Evolutionary conservation across 139 green algal species (phyloP).

Genomic region (Astrephomene gubernaculifera): DNA sequence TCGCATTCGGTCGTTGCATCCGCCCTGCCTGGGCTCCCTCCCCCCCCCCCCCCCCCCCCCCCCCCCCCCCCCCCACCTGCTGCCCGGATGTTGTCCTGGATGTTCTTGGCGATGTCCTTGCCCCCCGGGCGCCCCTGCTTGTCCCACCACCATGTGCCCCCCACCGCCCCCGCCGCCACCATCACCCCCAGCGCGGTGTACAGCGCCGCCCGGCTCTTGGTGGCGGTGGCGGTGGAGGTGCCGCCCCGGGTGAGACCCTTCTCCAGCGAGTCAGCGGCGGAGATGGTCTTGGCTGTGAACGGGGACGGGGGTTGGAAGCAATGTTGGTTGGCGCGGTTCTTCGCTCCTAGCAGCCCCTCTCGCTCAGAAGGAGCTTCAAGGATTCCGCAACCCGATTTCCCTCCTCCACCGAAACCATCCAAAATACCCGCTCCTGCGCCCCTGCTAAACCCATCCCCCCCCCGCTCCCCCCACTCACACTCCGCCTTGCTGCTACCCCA

Average conservation of each 20-base stretch:
- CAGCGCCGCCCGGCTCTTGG: neutral
- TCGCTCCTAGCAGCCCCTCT: no score
- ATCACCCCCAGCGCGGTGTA: slow-evolving; percentile 19
- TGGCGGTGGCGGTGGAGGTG: neutral
- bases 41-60: neutral
- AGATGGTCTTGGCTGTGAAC: slow-evolving; percentile 29
- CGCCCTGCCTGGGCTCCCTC: no score
- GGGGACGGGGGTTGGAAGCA: neutral
- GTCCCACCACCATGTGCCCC: slow-evolving; percentile 37
- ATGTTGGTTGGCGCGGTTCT: neutral
- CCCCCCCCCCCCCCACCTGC: slow-evolving; percentile 1
- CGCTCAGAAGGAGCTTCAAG: no score
- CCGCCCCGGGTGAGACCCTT: neutral
- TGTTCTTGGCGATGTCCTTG: slow-evolving; percentile 41
- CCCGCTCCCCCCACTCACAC: slow-evolving; percentile 1
- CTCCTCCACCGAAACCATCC: no score
- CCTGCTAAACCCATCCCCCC: no score
- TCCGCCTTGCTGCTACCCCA: slow-evolving; percentile 39
- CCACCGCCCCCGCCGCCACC: slow-evolving; percentile 18
- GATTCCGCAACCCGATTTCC: no score
- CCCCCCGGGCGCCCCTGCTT: slow-evolving; percentile 34
- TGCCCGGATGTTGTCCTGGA: slow-evolving; percentile 35
- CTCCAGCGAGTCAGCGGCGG: slow-evolving; percentile 17
- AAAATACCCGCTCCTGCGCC: no score
- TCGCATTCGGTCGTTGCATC: no score